phyloP scores from a whole-genome alignment of 176 grass and related monocot genomes.

The Metroxylon sagu region DNA sequence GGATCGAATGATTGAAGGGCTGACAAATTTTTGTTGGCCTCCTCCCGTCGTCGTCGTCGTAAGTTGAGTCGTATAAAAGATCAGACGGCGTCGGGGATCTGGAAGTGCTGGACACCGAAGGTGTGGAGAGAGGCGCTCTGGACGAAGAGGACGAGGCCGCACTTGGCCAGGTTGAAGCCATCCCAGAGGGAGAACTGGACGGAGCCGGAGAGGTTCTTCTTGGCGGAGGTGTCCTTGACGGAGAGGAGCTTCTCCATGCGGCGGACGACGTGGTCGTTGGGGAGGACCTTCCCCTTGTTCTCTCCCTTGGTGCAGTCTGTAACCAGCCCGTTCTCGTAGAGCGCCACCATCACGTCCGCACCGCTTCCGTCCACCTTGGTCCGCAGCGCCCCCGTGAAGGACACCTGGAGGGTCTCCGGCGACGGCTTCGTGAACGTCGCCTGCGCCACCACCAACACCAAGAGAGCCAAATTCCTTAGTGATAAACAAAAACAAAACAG shows the following conservation, averaged over 20 bases:
- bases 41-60: too few species aligned
- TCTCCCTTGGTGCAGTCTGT: constrained; percentile 68
- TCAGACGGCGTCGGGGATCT: constrained; percentile 60
- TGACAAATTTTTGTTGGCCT: too few species aligned
- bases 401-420: constrained; percentile 57
- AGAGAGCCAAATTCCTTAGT: too few species aligned
- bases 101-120: constrained; percentile 68
- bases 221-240: constrained; percentile 43
- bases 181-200: constrained; percentile 77
- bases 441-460: constrained; percentile 13
- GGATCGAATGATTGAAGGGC: too few species aligned
- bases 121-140: constrained; percentile 55
- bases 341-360: constrained; percentile 65
- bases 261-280: constrained; percentile 81
- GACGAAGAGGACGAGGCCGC: constrained; percentile 71
- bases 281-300: constrained; percentile 71
- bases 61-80: too few species aligned
- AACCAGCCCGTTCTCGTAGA: constrained; percentile 76
- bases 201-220: constrained; percentile 53
- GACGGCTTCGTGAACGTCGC: constrained; percentile 49
- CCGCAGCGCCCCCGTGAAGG: constrained; percentile 49
- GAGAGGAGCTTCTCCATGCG: constrained; percentile 64
- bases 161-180: constrained; percentile 56
- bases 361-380: constrained; percentile 42
- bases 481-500: too few species aligned